These are phyloP conservation scores for Candida yuanshanica DNA, from an alignment of 805 yeast species.

Conservation along the genomic window DNA sequence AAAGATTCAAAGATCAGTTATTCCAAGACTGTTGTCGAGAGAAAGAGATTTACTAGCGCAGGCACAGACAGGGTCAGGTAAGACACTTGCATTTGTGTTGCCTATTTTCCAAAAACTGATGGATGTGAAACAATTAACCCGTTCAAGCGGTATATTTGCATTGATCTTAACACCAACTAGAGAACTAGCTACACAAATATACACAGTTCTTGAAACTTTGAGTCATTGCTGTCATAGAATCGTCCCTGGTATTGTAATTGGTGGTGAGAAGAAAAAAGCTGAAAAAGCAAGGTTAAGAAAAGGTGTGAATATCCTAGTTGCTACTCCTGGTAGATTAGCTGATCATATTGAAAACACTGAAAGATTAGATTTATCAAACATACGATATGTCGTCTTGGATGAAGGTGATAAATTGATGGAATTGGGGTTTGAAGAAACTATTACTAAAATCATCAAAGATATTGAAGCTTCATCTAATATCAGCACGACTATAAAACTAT, in stretches of 20 bases:
- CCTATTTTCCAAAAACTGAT: constrained; percentile 77
- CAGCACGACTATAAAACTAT: constrained; percentile 29
- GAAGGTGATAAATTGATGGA: constrained; percentile 97
- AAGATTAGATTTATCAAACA: constrained; percentile 61
- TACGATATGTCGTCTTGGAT: constrained; percentile 86
- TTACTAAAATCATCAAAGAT: constrained; percentile 63
- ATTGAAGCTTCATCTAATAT: constrained; percentile 42
- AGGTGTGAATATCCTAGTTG: constrained; percentile 93
- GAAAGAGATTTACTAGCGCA: constrained; percentile 73
- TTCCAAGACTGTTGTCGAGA: constrained; percentile 51
- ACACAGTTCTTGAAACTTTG: constrained; percentile 68
- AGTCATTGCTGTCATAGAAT: constrained; percentile 75
- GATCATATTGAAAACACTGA: constrained; percentile 92
- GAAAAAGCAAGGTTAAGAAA: constrained; percentile 94
- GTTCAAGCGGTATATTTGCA: constrained; percentile 85
- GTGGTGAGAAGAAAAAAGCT: constrained; percentile 96
- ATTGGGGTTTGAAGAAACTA: constrained; percentile 92
- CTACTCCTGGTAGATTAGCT: constrained; percentile 93
- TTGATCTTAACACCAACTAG: constrained; percentile 89
- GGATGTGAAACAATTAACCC: constrained; percentile 40
- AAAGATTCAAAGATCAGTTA: constrained; percentile 73
- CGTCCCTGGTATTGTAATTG: constrained; percentile 94
- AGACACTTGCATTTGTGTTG: constrained; percentile 79
- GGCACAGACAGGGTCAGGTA: constrained; percentile 99
- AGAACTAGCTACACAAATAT: constrained; percentile 89